Conservation (phyloP, 306 rosid genomes). For the Trifolium pratense region DNA sequence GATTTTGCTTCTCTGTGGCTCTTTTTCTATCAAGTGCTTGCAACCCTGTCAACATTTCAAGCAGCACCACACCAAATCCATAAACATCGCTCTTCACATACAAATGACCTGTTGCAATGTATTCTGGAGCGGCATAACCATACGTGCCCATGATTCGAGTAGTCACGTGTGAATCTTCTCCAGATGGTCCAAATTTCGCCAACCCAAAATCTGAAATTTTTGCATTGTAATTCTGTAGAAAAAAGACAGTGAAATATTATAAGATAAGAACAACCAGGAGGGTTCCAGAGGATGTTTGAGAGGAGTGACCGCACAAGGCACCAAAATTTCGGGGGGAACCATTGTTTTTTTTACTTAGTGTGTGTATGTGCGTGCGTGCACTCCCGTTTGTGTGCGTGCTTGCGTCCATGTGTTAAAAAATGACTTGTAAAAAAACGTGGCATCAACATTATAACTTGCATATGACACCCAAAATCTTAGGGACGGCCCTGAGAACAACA, state of each 20-base stretch:
- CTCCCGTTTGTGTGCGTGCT: too few species aligned
- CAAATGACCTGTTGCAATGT: conserved; percentile 88
- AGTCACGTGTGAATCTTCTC: conserved; percentile 79
- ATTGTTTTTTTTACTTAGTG: too few species aligned
- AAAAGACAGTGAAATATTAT: neutral
- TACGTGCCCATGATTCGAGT: conserved; percentile 81
- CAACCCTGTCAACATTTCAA: conserved; percentile 79
- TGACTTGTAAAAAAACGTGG: too few species aligned
- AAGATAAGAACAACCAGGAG: conserved; percentile 4
- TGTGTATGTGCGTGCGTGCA: too few species aligned
- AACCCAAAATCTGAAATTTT: conserved; percentile 88
- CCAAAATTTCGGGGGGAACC: too few species aligned
- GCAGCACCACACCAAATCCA: conserved; percentile 89
- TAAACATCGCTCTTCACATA: conserved; percentile 91
- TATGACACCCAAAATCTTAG: too few species aligned
- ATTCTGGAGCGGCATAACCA: conserved; percentile 95
- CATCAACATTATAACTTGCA: too few species aligned
- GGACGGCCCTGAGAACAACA: too few species aligned
- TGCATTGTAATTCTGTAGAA: conserved; percentile 68
- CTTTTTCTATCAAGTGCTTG: conserved; percentile 61
- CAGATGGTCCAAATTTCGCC: conserved; percentile 85
- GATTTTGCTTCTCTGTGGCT: conserved; percentile 55
- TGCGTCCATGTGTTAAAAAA: too few species aligned
- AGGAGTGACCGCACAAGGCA: too few species aligned
- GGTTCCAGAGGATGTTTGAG: too few species aligned